Conservation (phyloP, 2,329 filamentous ascomycete genomes). For the Ophiostoma fasciatum region DNA sequence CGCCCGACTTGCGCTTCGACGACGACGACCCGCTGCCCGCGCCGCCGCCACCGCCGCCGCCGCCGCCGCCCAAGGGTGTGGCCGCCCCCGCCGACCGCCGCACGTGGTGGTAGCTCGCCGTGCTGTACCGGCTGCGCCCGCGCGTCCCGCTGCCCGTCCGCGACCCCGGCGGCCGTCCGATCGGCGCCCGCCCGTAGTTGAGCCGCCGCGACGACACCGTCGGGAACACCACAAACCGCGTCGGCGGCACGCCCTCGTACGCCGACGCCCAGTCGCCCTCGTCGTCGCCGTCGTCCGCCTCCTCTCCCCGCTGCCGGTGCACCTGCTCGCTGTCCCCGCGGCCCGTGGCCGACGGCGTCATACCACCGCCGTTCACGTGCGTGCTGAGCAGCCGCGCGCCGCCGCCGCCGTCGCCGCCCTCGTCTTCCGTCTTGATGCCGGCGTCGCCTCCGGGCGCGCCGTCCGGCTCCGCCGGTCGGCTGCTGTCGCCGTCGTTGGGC, state of each 20-base stretch:
- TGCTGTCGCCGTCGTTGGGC: conserved; percentile 8
- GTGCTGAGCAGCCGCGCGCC: too few species aligned
- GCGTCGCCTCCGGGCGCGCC: neutral
- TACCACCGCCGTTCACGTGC: too few species aligned
- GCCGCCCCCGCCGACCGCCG: conserved; percentile 17
- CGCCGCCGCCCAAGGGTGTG: too few species aligned
- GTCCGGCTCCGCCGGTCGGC: neutral
- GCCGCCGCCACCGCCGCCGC: conserved; percentile 23
- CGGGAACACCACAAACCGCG: conserved; percentile 66
- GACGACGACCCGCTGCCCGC: conserved; percentile 9
- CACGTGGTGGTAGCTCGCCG: conserved; percentile 16
- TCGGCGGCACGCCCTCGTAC: conserved; percentile 48
- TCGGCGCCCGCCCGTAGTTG: conserved; percentile 29
- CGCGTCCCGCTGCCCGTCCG: conserved; percentile 23
- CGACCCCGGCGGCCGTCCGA: conserved; percentile 23
- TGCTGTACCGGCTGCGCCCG: conserved; percentile 24
- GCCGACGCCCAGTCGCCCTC: conserved; percentile 28
- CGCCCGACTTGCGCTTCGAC: conserved; percentile 39
- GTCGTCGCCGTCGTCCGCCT: conserved; percentile 9
- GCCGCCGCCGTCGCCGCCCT: too few species aligned
- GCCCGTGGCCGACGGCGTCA: too few species aligned
- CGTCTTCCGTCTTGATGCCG: neutral
- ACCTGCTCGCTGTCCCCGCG: too few species aligned
- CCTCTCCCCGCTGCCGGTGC: too few species aligned
- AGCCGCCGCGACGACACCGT: conserved; percentile 38